These are phyloP conservation scores for Leucoagaricus sp. DNA, from an alignment of 1,284 basidiomycete species.

Conservation along the genomic window DNA sequence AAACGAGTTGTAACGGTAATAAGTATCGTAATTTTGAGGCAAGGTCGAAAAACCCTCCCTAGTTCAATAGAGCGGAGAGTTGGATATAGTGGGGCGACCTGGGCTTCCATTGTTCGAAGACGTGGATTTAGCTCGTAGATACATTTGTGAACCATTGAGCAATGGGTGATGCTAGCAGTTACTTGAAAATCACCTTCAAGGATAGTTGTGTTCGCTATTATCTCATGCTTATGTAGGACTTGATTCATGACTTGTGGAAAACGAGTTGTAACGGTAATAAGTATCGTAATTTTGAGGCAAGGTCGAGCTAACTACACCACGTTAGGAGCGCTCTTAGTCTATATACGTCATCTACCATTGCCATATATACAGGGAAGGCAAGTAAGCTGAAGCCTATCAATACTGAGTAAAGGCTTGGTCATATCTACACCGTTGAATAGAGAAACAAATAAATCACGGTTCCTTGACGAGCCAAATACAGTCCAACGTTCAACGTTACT, in stretches of 20 bases:
- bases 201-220: background rate
- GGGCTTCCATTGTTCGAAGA: constrained; percentile 1
- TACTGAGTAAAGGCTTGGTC: no score
- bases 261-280: background rate
- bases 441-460: no score
- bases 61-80: background rate
- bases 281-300: constrained; percentile 1
- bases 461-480: no score
- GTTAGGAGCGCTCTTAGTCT: background rate
- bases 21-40: no score
- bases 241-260: constrained; percentile 1
- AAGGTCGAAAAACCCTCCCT: background rate
- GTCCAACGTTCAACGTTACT: no score
- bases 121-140: background rate
- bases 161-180: background rate
- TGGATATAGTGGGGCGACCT: background rate
- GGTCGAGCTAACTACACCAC: background rate
- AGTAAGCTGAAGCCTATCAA: no score
- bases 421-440: no score
- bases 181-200: background rate
- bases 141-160: background rate
- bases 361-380: no score
- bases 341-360: background rate
- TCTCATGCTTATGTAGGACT: background rate
- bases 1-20: no score